Evolutionary conservation across 345 rosid genomes (phyloP).

Genomic region (Reutealis trisperma): DNA sequence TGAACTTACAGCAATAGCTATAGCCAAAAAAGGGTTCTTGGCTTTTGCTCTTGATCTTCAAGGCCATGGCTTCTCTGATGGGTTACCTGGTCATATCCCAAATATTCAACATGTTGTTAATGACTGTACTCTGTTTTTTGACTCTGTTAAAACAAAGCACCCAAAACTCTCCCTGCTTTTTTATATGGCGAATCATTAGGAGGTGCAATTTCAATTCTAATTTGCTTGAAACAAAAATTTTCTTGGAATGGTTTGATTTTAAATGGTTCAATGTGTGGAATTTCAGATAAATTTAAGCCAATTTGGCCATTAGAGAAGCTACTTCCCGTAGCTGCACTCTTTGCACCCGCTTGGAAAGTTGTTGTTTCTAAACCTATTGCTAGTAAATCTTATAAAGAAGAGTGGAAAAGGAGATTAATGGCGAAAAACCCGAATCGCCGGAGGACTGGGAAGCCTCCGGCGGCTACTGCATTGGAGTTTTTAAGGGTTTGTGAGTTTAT

Average conservation of each 20-base stretch:
- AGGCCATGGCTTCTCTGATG: conserved; percentile 39
- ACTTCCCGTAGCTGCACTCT: conserved; percentile 28
- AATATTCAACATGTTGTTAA: conserved; percentile 14
- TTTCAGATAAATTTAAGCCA: conserved; percentile 35
- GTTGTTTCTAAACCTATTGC: conserved; percentile 28
- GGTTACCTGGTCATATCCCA: conserved; percentile 31
- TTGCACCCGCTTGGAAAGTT: conserved; percentile 27
- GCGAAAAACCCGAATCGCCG: conserved; percentile 21
- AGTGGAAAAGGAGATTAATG: conserved; percentile 34
- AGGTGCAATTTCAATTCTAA: conserved; percentile 33
- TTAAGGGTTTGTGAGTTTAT: conserved; percentile 31
- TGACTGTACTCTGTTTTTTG: conserved; percentile 29
- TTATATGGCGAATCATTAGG: conserved; percentile 41
- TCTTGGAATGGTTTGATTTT: conserved; percentile 37
- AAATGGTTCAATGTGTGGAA: conserved; percentile 38
- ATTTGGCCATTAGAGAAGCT: conserved; percentile 30
- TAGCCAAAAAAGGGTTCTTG: conserved; percentile 31
- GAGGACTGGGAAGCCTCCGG: conserved; percentile 27
- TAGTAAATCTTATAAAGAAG: conserved; percentile 29
- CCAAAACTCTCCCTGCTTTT: conserved; percentile 35
- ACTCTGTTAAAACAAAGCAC: conserved; percentile 11
- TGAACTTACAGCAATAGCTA: conserved; percentile 34
- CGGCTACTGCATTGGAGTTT: conserved; percentile 29
- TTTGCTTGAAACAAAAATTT: conserved; percentile 19
- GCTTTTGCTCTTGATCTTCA: conserved; percentile 36